Base-by-base conservation (phyloP, 2,329 filamentous ascomycete genomes). In the Apiospora malaysiana region DNA sequence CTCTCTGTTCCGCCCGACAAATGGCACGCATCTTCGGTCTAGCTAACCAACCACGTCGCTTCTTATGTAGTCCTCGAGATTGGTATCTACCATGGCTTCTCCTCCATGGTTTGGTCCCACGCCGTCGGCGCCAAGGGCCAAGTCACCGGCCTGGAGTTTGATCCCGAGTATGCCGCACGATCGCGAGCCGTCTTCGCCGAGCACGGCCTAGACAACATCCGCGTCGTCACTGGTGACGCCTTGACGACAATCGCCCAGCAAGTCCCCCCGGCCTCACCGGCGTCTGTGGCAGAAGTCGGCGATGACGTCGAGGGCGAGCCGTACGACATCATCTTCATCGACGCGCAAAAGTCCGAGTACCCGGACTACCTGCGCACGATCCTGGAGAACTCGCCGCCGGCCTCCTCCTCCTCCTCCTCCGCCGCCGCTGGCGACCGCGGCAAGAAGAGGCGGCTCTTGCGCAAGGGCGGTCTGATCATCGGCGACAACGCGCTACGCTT, bases 261-360 rank as follows among this genome's bases (percentile, higher is more conserved):
- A n/a, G 40, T 46, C 32, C 56, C 32, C 6, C 3, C 32, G 32
- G 32, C 32, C 3, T 3, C 32, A 32, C 6, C 32, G 32, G 32
- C 3, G 3, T 32, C 32, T 32, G 6, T 6, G 3, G 6, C 32
- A 32, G 12, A 45, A 12, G 21, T 16, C 9, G 56, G 40, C 3
- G 25, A 81, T 4, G 73, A 82, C 71, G 74, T 78, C 71, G 70
- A 77, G 46, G 77, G 83, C 74, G 7, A 40, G 56, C 84, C 87
- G 4, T 89, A 86, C 73, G 87, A 88, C 76, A 78, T 88, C 63
- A 81, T 88, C 76, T 88, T 88, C 76, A 82, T 88, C 72, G 86
- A 88, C 71, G 86, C 86, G 32, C 82, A 88, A 71, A 88, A 88
- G 79, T 79, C 81, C 0, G 85, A 83, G n/a, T 88, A 88, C 75